A percentile compares a stretch with the other conserved stretches of the same genome.
These are phyloP conservation scores for Celoporthe dispersa DNA, from an alignment of 2,329 filamentous ascomycete genomes.

Conservation along the genomic window DNA sequence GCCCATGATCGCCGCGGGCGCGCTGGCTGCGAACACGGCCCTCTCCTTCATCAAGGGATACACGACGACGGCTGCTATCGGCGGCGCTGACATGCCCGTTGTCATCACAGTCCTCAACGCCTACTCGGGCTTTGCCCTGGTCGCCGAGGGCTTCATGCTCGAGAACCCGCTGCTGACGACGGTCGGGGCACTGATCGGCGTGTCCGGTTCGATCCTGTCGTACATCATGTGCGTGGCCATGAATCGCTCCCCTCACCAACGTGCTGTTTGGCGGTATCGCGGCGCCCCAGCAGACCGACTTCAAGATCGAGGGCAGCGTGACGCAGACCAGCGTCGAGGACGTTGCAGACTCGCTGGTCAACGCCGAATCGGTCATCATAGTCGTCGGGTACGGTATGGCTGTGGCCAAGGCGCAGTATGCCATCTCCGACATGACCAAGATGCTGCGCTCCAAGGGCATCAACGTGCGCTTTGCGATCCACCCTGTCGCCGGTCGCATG, in stretches of 20 bases:
- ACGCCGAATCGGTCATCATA: conserved; percentile 84
- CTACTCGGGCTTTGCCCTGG: conserved; percentile 87
- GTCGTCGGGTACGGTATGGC: conserved; percentile 95
- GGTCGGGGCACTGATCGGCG: conserved; percentile 84
- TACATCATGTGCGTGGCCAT: conserved; percentile 89
- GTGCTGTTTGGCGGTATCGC: conserved; percentile 85
- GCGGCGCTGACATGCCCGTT: conserved; percentile 92
- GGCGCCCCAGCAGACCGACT: conserved; percentile 63
- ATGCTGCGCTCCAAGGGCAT: conserved; percentile 75
- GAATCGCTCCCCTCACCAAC: conserved; percentile 88
- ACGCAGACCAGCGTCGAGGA: conserved; percentile 82
- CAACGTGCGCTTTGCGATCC: conserved; percentile 86
- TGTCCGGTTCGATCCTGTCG: conserved; percentile 85
- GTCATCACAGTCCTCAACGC: conserved; percentile 91
- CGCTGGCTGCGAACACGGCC: conserved; percentile 74
- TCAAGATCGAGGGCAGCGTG: conserved; percentile 79
- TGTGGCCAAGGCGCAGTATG: conserved; percentile 90
- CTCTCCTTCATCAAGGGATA: conserved; percentile 86
- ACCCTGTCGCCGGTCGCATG: conserved; percentile 90
- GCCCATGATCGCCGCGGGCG: conserved; percentile 77
- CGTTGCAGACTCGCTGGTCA: conserved; percentile 73
- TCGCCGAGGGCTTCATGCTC: conserved; percentile 91
- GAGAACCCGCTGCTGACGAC: conserved; percentile 84
- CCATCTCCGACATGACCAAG: conserved; percentile 79
- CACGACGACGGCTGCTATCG: conserved; percentile 86